Conservation (phyloP, 495 filamentous ascomycete genomes). For the Penicillium arizonense region DNA sequence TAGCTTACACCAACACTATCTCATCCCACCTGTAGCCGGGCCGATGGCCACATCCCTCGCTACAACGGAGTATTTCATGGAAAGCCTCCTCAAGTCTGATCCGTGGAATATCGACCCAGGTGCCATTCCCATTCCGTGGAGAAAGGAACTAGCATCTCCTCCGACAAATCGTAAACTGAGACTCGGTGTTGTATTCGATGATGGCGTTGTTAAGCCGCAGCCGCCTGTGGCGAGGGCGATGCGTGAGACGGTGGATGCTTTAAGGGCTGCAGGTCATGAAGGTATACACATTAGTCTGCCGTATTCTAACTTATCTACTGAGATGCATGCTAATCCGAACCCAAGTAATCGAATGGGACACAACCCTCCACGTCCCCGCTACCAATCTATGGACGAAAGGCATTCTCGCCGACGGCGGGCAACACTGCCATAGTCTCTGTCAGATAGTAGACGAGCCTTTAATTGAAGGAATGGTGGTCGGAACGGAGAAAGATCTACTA, state of each 20-base stretch:
- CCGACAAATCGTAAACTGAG: slow-evolving; percentile 34
- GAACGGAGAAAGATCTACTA: slow-evolving; percentile 24
- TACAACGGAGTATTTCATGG: slow-evolving; percentile 42
- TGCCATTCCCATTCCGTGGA: slow-evolving; percentile 43
- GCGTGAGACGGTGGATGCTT: slow-evolving; percentile 31
- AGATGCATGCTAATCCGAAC: neutral
- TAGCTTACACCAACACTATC: slow-evolving; percentile 28
- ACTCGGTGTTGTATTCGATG: slow-evolving; percentile 49
- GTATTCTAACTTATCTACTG: neutral
- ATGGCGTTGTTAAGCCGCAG: slow-evolving; percentile 51
- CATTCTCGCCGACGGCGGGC: slow-evolving; percentile 59
- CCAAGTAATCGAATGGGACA: slow-evolving; percentile 43
- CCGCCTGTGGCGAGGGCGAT: slow-evolving; percentile 49
- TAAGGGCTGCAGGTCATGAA: slow-evolving; percentile 42
- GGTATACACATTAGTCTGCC: slow-evolving; percentile 21
- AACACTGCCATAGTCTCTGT: slow-evolving; percentile 46
- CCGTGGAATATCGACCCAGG: slow-evolving; percentile 43
- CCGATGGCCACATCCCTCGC: slow-evolving; percentile 42
- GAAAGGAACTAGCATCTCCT: slow-evolving; percentile 23
- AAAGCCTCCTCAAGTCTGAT: slow-evolving; percentile 28
- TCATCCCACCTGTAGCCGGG: slow-evolving; percentile 38
- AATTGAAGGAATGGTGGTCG: slow-evolving; percentile 45
- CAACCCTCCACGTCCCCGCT: slow-evolving; percentile 19
- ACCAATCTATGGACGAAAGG: slow-evolving; percentile 41
- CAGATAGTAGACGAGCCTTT: slow-evolving; percentile 53